Conservation (phyloP, 148 eudicot species). For the Diospyros lotus region DNA sequence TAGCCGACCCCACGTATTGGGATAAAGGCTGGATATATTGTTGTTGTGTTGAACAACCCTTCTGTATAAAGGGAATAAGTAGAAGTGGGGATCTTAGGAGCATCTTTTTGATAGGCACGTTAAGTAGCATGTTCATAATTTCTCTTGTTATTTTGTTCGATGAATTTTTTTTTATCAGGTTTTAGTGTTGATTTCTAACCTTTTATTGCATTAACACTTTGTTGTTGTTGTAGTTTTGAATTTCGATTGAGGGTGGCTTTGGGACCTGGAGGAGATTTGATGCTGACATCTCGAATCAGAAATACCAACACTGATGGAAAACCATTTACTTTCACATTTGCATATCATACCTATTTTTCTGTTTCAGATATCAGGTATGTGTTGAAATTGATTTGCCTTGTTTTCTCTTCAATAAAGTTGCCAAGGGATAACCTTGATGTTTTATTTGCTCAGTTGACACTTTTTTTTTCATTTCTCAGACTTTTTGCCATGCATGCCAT, state of each 20-base stretch:
- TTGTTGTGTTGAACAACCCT: not conserved
- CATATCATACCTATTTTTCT: slow-evolving; percentile 87
- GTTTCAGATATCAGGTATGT: slow-evolving; percentile 90
- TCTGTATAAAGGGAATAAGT: not conserved
- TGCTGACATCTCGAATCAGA: slow-evolving; percentile 88
- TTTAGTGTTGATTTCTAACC: not conserved
- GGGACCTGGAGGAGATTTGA: slow-evolving; percentile 89
- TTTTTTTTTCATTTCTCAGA: not conserved
- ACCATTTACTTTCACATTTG: slow-evolving; percentile 84
- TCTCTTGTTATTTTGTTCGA: not conserved
- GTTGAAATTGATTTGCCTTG: slow-evolving; percentile 1
- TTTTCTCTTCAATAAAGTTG: slow-evolving; percentile 6
- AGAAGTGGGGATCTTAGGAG: not conserved
- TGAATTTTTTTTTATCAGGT: not conserved
- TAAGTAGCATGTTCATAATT: not conserved
- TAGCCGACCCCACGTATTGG: too few species aligned
- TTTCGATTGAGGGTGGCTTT: slow-evolving; percentile 80
- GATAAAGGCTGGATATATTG: too few species aligned
- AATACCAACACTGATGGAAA: slow-evolving; percentile 78
- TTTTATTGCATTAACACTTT: not conserved
- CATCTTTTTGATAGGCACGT: not conserved
- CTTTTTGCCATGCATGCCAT: too few species aligned
- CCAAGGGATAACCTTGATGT: not conserved
- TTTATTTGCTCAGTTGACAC: not conserved
- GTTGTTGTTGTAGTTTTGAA: slow-evolving; percentile 53